Percentiles rank a stretch among this genome's conserved stretches.
phyloP scores from a whole-genome alignment of 768 basidiomycete genomes.

The Lactarius indigo region DNA sequence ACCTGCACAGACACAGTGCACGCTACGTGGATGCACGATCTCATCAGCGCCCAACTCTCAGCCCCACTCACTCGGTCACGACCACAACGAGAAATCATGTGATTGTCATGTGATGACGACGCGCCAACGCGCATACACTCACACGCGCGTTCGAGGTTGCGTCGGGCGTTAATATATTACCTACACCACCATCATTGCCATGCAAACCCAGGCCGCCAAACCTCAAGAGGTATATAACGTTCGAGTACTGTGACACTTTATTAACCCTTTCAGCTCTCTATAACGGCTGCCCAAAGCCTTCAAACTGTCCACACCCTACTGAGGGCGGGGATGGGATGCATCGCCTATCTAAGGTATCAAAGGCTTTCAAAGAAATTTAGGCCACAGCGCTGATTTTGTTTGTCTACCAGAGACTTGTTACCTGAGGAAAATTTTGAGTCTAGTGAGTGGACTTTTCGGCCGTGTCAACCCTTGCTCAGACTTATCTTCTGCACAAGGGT shows the following conservation, averaged over 20 bases:
- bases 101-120: constrained; percentile 12
- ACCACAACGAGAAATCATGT: background rate
- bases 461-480: constrained; percentile 9
- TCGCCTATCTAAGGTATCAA: constrained; percentile 66
- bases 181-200: constrained; percentile 21
- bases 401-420: constrained; percentile 54
- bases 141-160: background rate
- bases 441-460: background rate
- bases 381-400: constrained; percentile 10
- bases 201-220: constrained; percentile 40
- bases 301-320: constrained; percentile 70
- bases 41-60: background rate
- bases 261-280: constrained; percentile 26
- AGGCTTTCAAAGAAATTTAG: constrained; percentile 18
- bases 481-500: constrained; percentile 36
- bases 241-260: background rate
- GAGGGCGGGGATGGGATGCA: constrained; percentile 69
- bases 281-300: constrained; percentile 55
- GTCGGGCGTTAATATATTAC: background rate
- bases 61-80: background rate
- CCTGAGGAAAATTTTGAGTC: constrained; percentile 73
- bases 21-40: background rate
- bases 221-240: constrained; percentile 29
- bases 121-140: constrained; percentile 13
- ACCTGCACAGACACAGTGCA: background rate